Conservation (phyloP, 2,329 filamentous ascomycete species). For the Diplocarpon rosae region DNA sequence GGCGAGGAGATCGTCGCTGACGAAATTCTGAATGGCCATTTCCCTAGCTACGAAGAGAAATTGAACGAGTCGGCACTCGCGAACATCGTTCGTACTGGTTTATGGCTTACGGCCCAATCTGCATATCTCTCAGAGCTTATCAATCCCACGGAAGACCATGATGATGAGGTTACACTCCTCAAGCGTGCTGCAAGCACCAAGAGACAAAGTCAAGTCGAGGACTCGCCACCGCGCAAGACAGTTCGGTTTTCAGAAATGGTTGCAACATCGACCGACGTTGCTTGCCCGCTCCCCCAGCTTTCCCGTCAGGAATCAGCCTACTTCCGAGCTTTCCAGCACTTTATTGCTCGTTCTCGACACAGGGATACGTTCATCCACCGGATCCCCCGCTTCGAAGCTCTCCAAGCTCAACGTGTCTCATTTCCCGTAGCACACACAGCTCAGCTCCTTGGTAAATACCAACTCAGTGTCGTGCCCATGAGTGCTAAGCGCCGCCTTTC, state of each 20-base stretch:
- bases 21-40: conserved; percentile 60
- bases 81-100: conserved; percentile 74
- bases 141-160: conserved; percentile 38
- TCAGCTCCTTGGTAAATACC: conserved; percentile 76
- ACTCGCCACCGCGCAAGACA: conserved; percentile 49
- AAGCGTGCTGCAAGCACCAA: conserved; percentile 23
- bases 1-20: conserved; percentile 45
- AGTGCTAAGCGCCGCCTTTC: conserved; percentile 61
- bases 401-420: conserved; percentile 73
- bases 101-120: conserved; percentile 78
- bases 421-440: conserved; percentile 63
- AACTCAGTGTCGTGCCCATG: conserved; percentile 58
- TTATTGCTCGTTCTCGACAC: conserved; percentile 52
- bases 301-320: conserved; percentile 65
- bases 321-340: conserved; percentile 74
- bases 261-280: conserved; percentile 21
- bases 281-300: conserved; percentile 38
- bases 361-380: conserved; percentile 78
- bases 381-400: conserved; percentile 73
- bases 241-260: conserved; percentile 57
- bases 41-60: conserved; percentile 63
- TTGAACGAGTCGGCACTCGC: conserved; percentile 58
- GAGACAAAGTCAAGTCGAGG: conserved; percentile 13
- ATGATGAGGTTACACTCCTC: conserved; percentile 25
- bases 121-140: conserved; percentile 62